Base-by-base conservation (phyloP, 129 eudicot genomes). In the Saussurea involucrata region DNA sequence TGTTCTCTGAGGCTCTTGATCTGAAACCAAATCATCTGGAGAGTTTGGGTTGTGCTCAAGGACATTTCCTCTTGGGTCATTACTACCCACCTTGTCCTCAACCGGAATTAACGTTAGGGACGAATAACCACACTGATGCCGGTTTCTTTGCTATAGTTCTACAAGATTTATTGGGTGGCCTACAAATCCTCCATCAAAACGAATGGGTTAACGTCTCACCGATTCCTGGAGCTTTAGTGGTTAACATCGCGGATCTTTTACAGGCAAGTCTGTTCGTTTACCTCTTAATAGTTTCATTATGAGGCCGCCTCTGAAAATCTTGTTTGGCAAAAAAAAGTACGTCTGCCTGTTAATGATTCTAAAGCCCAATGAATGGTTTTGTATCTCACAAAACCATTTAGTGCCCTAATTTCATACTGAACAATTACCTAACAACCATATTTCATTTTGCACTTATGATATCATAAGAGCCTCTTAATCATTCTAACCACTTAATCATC, bases 41-140 rank as follows among this genome's bases (percentile, higher is more conserved):
- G 5, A 76, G 76, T 24, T 64, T 89, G 76, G 89, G 60, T 15
- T 86, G 89, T 78, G 86, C 85, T 8, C 85, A 86, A 32, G 94
- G 93, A 17, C 80, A 76, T 8, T 75, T 49, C 25, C 32, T 69
- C 9, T 13, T 21, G 21, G 76, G 76, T 53, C 76, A 72, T 49
- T 72, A 72, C 25, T 49, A 72, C 76, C 76, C 65, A 7, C 9
- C 40, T 36, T 75, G 79, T 36, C 79, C 79, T 13, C 57, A 75
- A 66, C 63, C 79, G 3, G 71, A 75, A 20, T 46, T 63, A 3
- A 24, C 65, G 15, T 20, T 75, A 0, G 71, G 79, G 44, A 22
- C 71, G 20, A 36, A 27, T 21, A 6, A 25, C 10, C 71, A 75
- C 4, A 17, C 71, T n/a, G 72, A 75, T 37, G 9, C 32, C 8